phyloP scores from a whole-genome alignment of 495 filamentous ascomycete species.

The Lindgomyces ingoldianus region DNA sequence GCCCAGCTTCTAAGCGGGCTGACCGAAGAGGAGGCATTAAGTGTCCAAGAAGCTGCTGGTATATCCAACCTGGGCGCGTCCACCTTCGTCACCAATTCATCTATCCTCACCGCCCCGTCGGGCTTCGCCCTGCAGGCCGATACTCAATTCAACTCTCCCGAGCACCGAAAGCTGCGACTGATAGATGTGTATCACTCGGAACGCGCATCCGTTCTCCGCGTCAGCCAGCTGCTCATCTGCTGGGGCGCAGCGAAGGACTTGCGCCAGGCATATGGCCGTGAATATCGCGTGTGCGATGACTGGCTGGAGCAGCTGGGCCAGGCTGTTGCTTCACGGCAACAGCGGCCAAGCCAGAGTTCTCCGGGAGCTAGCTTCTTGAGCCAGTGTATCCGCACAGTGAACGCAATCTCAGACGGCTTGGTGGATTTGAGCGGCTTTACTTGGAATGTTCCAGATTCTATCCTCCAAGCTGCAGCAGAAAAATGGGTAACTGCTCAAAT shows the following conservation, averaged over 20 bases:
- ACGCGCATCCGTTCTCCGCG: conserved; percentile 57
- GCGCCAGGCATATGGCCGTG: conserved; percentile 1
- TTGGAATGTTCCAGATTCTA: conserved; percentile 54
- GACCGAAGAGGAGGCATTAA: conserved; percentile 67
- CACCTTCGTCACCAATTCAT: conserved; percentile 49
- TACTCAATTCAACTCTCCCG: conserved; percentile 57
- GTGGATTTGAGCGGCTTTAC: conserved; percentile 53
- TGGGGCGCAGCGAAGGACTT: conserved; percentile 22
- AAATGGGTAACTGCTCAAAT: conserved; percentile 64
- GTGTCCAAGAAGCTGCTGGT: conserved; percentile 66
- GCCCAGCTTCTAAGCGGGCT: conserved; percentile 65
- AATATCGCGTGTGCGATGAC: conserved; percentile 29
- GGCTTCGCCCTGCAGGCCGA: conserved; percentile 31
- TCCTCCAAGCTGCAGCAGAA: conserved; percentile 56
- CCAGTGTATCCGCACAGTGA: conserved; percentile 20
- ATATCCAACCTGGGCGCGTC: conserved; percentile 57
- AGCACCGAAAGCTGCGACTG: conserved; percentile 61
- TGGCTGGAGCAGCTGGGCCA: conserved; percentile 40
- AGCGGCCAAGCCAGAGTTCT: neutral
- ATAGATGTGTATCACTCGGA: conserved; percentile 71
- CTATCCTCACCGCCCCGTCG: conserved; percentile 42
- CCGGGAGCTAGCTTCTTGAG: neutral
- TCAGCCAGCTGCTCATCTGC: conserved; percentile 43
- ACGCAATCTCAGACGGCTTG: conserved; percentile 50
- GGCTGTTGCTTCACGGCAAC: conserved; percentile 11